Base-by-base conservation (phyloP, 2,329 filamentous ascomycete genomes). In the Teratosphaeria nubilosa region DNA sequence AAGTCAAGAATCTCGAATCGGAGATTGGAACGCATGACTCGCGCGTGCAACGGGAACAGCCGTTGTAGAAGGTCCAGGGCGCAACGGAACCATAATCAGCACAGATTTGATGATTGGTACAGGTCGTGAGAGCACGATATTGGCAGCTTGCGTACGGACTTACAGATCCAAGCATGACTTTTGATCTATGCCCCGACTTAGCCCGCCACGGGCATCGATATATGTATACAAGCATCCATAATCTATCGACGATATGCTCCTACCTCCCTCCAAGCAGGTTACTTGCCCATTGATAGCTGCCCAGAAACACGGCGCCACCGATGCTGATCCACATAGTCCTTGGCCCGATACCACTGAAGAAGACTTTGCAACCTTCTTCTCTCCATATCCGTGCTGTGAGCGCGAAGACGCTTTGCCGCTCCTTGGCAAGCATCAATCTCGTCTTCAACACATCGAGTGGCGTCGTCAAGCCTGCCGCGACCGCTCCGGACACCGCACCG, bases 361-460 rank as follows among this genome's bases (percentile, higher is more conserved):
- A 90, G 0, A 86, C 85, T 60, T 80, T 75, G 5, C 83, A 71
- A 1, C 88, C 88, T 61, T 84, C 81, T 57, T 86, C 80, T 54
- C 74, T 76, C 68, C 85, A 76, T 59, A 96, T 88, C 22, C 79
- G 76, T 56, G 76, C 77, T 62, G 92, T 77, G 60, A 96, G 78
- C 4, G 73, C 72, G 34, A 76, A 71, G 62, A 84, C 80, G 13
- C 78, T 81, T 71, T 82, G 82, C 65, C 78, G 83, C 77, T 86
- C 83, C 68, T 84, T 81, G 14, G 88, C 87, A 65, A 99, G 78
- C 94, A 99, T 99, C 74, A 97, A 86, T 63, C 94, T 80, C 63
- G 94, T 99, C 83, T 99, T 99, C 65, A 99, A 79, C 62, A 99
- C 94, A 75, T 99, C 94, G 62, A 99, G 76, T 45, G 94, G 94